Conservation (phyloP, 352 stramenopile species). For the Bremia lactucae region DNA sequence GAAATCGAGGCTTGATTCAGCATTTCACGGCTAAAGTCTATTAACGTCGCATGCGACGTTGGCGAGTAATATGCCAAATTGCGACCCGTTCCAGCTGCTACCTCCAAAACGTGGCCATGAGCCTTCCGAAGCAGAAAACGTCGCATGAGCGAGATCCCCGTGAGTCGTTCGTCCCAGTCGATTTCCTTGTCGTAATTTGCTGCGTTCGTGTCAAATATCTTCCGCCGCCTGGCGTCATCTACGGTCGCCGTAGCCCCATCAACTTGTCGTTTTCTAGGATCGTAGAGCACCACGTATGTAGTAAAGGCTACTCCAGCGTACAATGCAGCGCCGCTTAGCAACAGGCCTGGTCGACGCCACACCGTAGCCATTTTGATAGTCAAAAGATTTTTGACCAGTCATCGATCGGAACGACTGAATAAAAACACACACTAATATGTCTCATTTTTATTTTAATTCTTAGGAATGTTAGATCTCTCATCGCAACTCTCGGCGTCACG, state of each 20-base stretch:
- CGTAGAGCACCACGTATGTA: conserved; percentile 68
- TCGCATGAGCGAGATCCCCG: conserved; percentile 70
- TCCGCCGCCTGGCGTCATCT: conserved; percentile 37
- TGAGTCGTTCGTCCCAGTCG: conserved; percentile 66
- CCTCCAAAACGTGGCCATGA: conserved; percentile 82
- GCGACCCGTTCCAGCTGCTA: conserved; percentile 90
- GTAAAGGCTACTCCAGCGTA: conserved; percentile 44
- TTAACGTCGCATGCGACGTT: conserved; percentile 38
- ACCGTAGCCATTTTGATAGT: conserved; percentile 16
- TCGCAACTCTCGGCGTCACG: conserved; percentile 1
- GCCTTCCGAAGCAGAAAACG: conserved; percentile 68
- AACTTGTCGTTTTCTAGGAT: conserved; percentile 28
- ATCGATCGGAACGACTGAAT: no score
- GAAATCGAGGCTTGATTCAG: conserved; percentile 38
- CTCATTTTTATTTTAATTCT: no score
- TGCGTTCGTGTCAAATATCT: conserved; percentile 66
- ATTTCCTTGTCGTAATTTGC: conserved; percentile 71
- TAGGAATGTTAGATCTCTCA: conserved; percentile 14
- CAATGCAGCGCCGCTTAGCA: conserved; percentile 43
- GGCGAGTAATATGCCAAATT: conserved; percentile 87
- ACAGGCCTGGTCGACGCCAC: conserved; percentile 36
- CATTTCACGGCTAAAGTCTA: conserved; percentile 69
- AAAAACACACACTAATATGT: no score
- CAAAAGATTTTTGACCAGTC: neutral
- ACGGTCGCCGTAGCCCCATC: conserved; percentile 25